These are phyloP conservation scores for Clavispora asparagi DNA, from an alignment of 805 yeast species.

Conservation along the genomic window DNA sequence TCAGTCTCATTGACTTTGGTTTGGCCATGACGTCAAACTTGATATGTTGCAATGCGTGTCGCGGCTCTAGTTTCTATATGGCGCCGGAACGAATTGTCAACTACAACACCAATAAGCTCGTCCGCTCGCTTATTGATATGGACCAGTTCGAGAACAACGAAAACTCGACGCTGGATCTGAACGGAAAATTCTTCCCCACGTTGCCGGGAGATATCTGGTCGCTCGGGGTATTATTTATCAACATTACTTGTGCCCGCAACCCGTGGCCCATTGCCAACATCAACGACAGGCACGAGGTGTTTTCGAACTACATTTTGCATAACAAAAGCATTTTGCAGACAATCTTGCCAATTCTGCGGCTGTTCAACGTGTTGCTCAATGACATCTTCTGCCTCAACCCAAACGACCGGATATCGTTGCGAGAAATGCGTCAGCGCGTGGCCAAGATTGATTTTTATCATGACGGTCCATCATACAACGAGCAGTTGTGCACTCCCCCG, in stretches of 20 bases:
- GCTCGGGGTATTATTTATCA: slow-evolving; percentile 72
- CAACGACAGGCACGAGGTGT: slow-evolving; percentile 50
- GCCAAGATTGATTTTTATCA: slow-evolving; percentile 28
- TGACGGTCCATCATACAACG: slow-evolving; percentile 14
- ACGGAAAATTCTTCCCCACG: slow-evolving; percentile 51
- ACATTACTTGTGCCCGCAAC: slow-evolving; percentile 75
- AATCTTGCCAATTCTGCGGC: slow-evolving; percentile 69
- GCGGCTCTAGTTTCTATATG: slow-evolving; percentile 90
- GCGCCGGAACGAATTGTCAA: slow-evolving; percentile 77
- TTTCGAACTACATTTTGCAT: slow-evolving; percentile 55
- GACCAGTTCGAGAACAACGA: slow-evolving; percentile 19
- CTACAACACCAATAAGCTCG: slow-evolving; percentile 27
- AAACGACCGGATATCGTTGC: slow-evolving; percentile 40
- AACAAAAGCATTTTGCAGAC: slow-evolving; percentile 47
- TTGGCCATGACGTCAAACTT: slow-evolving; percentile 60
- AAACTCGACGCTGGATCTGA: slow-evolving; percentile 13
- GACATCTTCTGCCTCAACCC: slow-evolving; percentile 44
- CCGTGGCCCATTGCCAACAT: slow-evolving; percentile 85
- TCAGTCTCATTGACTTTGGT: slow-evolving; percentile 84
- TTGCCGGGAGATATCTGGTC: slow-evolving; percentile 85
- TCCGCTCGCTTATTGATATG: slow-evolving; percentile 26
- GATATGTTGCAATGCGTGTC: slow-evolving; percentile 66
- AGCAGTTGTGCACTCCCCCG: slow-evolving; percentile 18
- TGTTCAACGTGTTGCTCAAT: slow-evolving; percentile 49
- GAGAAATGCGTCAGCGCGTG: slow-evolving; percentile 35